Base-by-base conservation (phyloP, 805 yeast species). In the Wickerhamiella alocasiicola region DNA sequence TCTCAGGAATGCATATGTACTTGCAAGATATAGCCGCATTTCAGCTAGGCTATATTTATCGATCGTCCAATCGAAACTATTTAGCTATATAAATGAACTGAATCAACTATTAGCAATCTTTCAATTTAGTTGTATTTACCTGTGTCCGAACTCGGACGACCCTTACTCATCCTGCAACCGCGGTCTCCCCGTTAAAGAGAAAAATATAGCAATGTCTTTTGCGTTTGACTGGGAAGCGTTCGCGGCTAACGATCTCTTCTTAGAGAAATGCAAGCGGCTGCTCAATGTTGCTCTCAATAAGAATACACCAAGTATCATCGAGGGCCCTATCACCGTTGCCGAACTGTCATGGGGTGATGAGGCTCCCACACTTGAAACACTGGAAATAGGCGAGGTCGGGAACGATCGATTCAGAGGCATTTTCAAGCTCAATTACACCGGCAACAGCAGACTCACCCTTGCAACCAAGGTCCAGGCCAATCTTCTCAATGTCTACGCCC, bases 401-500 rank as follows among this genome's bases (percentile, higher is more conserved):
- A 66, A 64, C 20, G 91, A 81, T 58, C 61, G 81, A 46, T 82
- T 81, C 53, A 65, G 91, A 44, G 93, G 94, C 1, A 82, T 81
- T 16, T 82, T 81, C 65, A 81, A 81, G 51, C 69, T 81, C 46
- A 74, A 72, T 49, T 81, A 82, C 55, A 64, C 66, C 35, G 94
- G 94, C 2, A 83, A 79, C 55, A 82, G 84, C 15, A 72, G 72
- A 41, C 71, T 81, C 41, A 78, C 85, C 1, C 65, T 82, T 39
- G 79, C 75, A 41, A 81, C 93, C 0, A 75, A 78, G 42, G 83
- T 84, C 11, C 85, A 82, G 57, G 94, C 94, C 1, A 83, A 83
- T 57, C 80, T 91, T 5, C 63, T 84, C 41, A 77, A 78, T 45
- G 81, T 81, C 21, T 77, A 80, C 56, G 44, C 56, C 9, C 61